Conservation (phyloP, 2,329 filamentous ascomycete genomes). For the Trichoderma sp. region DNA sequence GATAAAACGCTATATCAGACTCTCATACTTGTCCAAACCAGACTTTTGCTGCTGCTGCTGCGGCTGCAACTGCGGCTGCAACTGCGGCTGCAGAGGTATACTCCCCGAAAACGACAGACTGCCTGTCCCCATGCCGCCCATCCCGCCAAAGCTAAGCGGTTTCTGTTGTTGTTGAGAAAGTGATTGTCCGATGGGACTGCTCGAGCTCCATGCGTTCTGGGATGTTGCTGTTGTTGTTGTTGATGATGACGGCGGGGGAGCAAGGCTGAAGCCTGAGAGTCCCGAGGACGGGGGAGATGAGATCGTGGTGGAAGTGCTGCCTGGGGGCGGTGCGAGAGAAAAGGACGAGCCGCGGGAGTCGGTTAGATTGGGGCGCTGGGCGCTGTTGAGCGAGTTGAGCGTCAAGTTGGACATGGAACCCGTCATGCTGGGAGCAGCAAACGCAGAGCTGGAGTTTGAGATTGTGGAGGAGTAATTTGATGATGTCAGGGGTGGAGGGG, state of each 20-base stretch:
- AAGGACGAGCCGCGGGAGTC: slow-evolving; percentile 51
- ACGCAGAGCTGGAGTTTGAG: slow-evolving; percentile 39
- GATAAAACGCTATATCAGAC: slow-evolving; percentile 53
- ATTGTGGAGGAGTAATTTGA: slow-evolving; percentile 36
- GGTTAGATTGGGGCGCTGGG: slow-evolving; percentile 45
- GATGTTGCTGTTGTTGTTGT: slow-evolving; percentile 30
- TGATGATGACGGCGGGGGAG: slow-evolving; percentile 44
- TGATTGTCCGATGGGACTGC: neutral
- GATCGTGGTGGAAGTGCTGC: slow-evolving; percentile 28
- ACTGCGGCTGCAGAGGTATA: slow-evolving; percentile 4
- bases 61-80: neutral
- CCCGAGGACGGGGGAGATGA: slow-evolving; percentile 29
- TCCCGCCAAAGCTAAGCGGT: slow-evolving; percentile 30
- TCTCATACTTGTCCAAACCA: slow-evolving; percentile 69
- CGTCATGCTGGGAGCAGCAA: slow-evolving; percentile 42
- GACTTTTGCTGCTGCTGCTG: slow-evolving; percentile 44
- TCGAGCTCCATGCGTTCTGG: slow-evolving; percentile 32
- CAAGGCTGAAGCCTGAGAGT: slow-evolving; percentile 51
- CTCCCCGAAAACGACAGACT: slow-evolving; percentile 34
- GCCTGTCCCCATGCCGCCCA: slow-evolving; percentile 27
- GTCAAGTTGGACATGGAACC: slow-evolving; percentile 53
- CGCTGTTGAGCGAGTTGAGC: slow-evolving; percentile 37
- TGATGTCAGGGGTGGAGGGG: slow-evolving; percentile 37
- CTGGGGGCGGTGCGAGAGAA: slow-evolving; percentile 59
- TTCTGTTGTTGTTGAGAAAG: slow-evolving; percentile 17